Percentiles rank a stretch among this genome's conserved stretches.
phyloP scores from a whole-genome alignment of 495 filamentous ascomycete species.

The Podospora conica region DNA sequence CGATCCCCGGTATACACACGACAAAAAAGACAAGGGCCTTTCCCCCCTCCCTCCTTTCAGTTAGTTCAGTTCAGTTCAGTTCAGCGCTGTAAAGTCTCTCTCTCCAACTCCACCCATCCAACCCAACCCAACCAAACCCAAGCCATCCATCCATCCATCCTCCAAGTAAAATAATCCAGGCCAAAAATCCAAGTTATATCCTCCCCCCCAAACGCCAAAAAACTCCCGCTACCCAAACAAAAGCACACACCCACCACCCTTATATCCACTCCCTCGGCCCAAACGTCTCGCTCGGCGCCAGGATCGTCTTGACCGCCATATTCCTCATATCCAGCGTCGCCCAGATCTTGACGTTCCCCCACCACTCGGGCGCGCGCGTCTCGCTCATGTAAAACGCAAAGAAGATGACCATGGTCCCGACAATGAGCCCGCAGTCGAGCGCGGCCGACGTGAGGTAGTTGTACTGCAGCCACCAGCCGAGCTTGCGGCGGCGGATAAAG shows the following conservation, averaged over 20 bases:
- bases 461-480: slow-evolving; percentile 71
- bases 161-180: not conserved
- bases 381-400: slow-evolving; percentile 54
- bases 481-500: slow-evolving; percentile 53
- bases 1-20: too few species aligned
- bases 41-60: too few species aligned
- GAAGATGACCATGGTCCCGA: slow-evolving; percentile 66
- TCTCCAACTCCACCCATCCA: not conserved
- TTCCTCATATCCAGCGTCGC: slow-evolving; percentile 34
- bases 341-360: slow-evolving; percentile 50
- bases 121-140: not conserved
- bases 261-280: slow-evolving; percentile 40
- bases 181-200: not conserved
- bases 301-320: slow-evolving; percentile 29
- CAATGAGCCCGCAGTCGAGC: slow-evolving; percentile 59
- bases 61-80: too few species aligned
- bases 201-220: not conserved
- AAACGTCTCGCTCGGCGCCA: slow-evolving; percentile 38
- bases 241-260: not conserved
- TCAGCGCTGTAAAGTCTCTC: not conserved
- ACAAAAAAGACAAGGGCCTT: not conserved
- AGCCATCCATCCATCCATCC: not conserved
- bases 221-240: slow-evolving; percentile 5
- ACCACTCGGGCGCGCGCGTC: slow-evolving; percentile 55
- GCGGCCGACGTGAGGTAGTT: slow-evolving; percentile 73